Evolutionary conservation across 1,139 yeast species (phyloP), one percentile per base, ranked within the genome.

Genomic region (Casaregolazyma lundiana): DNA sequence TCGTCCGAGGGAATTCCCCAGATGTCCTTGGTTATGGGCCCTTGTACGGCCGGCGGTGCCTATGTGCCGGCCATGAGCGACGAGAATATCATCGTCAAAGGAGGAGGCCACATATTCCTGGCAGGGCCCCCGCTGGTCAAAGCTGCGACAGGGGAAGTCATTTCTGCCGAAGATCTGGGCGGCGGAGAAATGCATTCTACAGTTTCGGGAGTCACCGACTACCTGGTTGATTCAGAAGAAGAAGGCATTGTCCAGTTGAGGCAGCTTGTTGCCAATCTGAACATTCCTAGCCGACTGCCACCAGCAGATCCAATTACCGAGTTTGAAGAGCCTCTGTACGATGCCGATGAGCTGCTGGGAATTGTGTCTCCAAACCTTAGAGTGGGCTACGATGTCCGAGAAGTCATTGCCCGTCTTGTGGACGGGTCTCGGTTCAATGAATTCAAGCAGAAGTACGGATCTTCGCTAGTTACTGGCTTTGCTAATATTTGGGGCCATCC

Each of bases 21-120:
- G 49, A 51, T 65, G 44, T 61, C 68, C 8, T 51, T 64, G 30
- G 68, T 64, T 5, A 52, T 64, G 44, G 68, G 68, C 3, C 67
- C 68, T n/a, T 64, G 67, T 37, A 64, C 68, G 13, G 68, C 68
- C n/a, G 68, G 68, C 13, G 68, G 68, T 6, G 68, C 68, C 35
- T 64, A 64, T 47, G 68, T 64, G 6, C 68, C 68, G 6, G 68
- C 67, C 18, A 62, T 64, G 66, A 59, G 64, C 17, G 67, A 64
- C 46, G 67, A 64, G 51, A 58, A 67, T 21, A 63, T 64, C 45
- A 64, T 64, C 36, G 68, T 64, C 47, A 56, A 56, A 44, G 65
- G 65, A 4, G 60, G 62, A 6, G 68, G 68, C 34, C 68, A 64
- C 44, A 64, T 64, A 34, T 64, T 64, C 52, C 51, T 64, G 34